These are phyloP conservation scores for Candida sojae DNA, from an alignment of 1,139 yeast species.

Conservation along the genomic window DNA sequence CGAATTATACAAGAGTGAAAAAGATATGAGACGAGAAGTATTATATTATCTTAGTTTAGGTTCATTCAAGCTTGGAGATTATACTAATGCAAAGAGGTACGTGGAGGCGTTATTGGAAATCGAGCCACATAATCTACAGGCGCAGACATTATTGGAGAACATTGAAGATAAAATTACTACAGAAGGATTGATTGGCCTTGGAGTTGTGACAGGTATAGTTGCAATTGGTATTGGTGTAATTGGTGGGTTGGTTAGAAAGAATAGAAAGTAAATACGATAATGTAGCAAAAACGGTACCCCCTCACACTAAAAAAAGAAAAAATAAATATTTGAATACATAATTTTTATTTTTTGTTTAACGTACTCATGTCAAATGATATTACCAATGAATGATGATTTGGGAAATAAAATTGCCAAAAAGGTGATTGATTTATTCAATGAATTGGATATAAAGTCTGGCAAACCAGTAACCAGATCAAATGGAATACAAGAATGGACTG, in stretches of 20 bases:
- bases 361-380: neutral
- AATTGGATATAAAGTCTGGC: constrained; percentile 32
- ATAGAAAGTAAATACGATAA: constrained; percentile 18
- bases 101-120: constrained; percentile 72
- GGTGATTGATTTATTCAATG: constrained; percentile 21
- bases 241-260: constrained; percentile 55
- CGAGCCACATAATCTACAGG: constrained; percentile 87
- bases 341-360: neutral
- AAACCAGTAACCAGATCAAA: constrained; percentile 64
- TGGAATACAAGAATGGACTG: constrained; percentile 80
- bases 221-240: constrained; percentile 78
- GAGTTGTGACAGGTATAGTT: constrained; percentile 79
- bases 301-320: neutral
- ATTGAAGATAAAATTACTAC: constrained; percentile 84
- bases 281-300: neutral
- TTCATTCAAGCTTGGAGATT: constrained; percentile 85
- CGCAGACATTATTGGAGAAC: constrained; percentile 64
- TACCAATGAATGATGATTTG: constrained; percentile 7
- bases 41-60: constrained; percentile 88
- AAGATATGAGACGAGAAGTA: constrained; percentile 85
- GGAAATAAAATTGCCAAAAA: constrained; percentile 17
- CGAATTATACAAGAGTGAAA: constrained; percentile 73
- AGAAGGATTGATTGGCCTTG: constrained; percentile 87
- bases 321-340: neutral
- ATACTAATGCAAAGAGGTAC: constrained; percentile 80